Evolutionary conservation across 306 rosid species (phyloP).

Genomic region (Ochetophila trinervis): DNA sequence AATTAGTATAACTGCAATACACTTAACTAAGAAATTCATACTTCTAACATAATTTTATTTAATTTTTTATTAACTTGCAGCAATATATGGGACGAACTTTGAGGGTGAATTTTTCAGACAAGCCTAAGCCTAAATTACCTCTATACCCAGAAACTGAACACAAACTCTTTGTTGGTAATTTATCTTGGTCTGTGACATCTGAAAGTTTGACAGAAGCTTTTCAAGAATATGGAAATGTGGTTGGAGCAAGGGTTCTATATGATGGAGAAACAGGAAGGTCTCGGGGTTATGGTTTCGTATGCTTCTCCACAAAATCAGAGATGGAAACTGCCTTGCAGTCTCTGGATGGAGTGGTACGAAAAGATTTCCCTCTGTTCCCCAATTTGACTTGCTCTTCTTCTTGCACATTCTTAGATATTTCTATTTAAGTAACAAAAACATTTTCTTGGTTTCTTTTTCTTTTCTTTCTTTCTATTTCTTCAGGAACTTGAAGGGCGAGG

Average conservation of each 20-base stretch:
- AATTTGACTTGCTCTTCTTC: background rate
- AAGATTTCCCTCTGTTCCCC: slow-evolving; percentile 8
- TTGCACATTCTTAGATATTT: background rate
- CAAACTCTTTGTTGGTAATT: slow-evolving; percentile 83
- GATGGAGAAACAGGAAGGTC: slow-evolving; percentile 88
- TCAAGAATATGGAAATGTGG: slow-evolving; percentile 77
- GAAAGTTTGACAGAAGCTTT: slow-evolving; percentile 69
- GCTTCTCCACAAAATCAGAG: slow-evolving; percentile 64
- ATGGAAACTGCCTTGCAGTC: slow-evolving; percentile 78
- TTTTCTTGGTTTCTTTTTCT: slow-evolving; percentile 14
- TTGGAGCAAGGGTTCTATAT: slow-evolving; percentile 85
- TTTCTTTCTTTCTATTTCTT: slow-evolving; percentile 17
- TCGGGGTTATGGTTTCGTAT: slow-evolving; percentile 87
- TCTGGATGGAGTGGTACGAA: slow-evolving; percentile 61
- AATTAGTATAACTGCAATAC: too few relatives aligned
- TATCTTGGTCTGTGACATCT: slow-evolving; percentile 86
- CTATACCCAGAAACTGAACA: slow-evolving; percentile 81
- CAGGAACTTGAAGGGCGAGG: slow-evolving; percentile 88
- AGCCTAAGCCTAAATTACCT: slow-evolving; percentile 75
- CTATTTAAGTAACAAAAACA: slow-evolving; percentile 1
- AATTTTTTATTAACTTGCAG: slow-evolving; percentile 30
- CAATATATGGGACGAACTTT: slow-evolving; percentile 73
- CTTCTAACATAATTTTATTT: background rate
- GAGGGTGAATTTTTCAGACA: slow-evolving; percentile 85
- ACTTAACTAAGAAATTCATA: background rate